Base-by-base conservation (phyloP, 495 filamentous ascomycete genomes). In the Hapsidospora chrysogenum region DNA sequence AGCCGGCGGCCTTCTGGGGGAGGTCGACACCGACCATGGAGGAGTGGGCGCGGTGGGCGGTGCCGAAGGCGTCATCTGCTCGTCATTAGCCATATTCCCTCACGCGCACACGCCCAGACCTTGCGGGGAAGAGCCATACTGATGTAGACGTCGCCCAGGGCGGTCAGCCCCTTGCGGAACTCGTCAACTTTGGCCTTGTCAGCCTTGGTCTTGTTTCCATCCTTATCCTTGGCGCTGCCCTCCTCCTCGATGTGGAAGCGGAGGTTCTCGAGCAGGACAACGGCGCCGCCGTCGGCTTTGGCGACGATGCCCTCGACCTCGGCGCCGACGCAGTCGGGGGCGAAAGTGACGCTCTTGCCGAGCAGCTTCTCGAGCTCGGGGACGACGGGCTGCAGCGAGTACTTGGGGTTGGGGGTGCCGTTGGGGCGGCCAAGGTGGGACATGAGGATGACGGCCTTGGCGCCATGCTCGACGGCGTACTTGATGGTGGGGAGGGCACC, bases 231-330 rank as follows among this genome's bases (percentile, higher is more conserved):
- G 45, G 61, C 79, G 64, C 81, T 92, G 40, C 89, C 89, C 63
- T 99, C 89, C 63, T 99, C 89, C 66, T 95, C 89, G 32, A 79
- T 64, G 57, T 99, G 89, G 70, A 96, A 99, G 31, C 89, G 80
- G 52, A 99, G 66, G 64, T 99, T 99, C 71, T 99, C 89, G 17
- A 99, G 67, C 15, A 99, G 72, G 29, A 99, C 68, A 16, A 99
- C 74, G 42, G 82, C 74, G 46, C 92, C 89, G 52, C 73, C 76
- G 37, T 69, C 66, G 35, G 86, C 80, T 52, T 76, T 80, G 66
- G 78, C 80, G 41, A 96, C 86, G 23, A 75, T 76, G 43, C 80
- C 80, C 70, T 99, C 89, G 29, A 81, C 75, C 60, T 92, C 74
- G 38, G 74, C 61, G 31, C 92, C 89, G 40, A 99, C 86, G 51